Conservation (phyloP, 768 basidiomycete genomes). For the Amanita pallidorosea region DNA sequence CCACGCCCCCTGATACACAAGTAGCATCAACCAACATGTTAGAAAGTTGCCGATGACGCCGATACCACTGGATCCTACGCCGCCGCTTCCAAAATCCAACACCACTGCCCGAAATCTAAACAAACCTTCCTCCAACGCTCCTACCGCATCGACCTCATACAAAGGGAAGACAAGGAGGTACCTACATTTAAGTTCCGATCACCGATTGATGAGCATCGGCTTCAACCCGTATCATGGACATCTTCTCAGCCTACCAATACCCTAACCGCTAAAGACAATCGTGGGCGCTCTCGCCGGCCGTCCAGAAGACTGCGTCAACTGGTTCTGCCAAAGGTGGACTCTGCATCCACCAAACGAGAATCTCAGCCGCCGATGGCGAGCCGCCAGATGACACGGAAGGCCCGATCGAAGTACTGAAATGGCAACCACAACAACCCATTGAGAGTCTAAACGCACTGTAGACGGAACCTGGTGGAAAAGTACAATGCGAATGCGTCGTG, state of each 20-base stretch:
- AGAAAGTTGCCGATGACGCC: neutral
- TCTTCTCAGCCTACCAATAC: neutral
- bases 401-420: no score
- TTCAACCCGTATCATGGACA: neutral
- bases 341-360: no score
- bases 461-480: no score
- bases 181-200: neutral
- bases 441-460: no score
- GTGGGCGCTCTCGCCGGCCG: no score
- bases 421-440: no score
- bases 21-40: neutral
- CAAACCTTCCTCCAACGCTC: neutral
- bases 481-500: no score
- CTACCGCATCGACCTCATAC: neutral
- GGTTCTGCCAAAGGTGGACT: no score
- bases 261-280: no score
- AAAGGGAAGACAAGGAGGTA: neutral
- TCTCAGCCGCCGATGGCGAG: no score
- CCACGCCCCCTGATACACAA: neutral
- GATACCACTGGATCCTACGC: neutral
- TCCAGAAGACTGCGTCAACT: no score
- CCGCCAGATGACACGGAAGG: no score
- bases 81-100: neutral
- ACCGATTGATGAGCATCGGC: neutral
- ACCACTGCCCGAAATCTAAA: neutral